Percentiles rank a stretch among this genome's conserved stretches.
These are phyloP conservation scores for Gaertneriomyces semiglobifer DNA, from an alignment of 192 early-diverging fungal species.

Conservation along the genomic window DNA sequence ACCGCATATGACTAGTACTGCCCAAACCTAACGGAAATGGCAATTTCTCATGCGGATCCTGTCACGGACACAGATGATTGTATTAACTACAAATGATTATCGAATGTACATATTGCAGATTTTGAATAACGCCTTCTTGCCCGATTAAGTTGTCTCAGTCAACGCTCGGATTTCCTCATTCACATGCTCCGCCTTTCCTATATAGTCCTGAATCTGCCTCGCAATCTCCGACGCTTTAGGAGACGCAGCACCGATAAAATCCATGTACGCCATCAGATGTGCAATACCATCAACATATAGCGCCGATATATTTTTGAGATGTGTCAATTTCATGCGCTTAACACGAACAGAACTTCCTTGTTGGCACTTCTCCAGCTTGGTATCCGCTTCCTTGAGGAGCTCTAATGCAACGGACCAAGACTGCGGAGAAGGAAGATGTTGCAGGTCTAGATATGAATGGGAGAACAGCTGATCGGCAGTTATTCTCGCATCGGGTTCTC, in stretches of 20 bases:
- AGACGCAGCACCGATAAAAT: constrained; percentile 8
- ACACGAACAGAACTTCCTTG: no score
- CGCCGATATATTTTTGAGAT: background rate
- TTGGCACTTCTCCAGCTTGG: no score
- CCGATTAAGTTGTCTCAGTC: background rate
- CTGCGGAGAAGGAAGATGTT: constrained; percentile 19
- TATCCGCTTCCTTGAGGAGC: constrained; percentile 6
- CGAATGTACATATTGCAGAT: background rate
- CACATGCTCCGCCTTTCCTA: constrained; percentile 18
- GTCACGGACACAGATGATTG: no score
- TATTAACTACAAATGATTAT: no score
- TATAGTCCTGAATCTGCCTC: constrained; percentile 14
- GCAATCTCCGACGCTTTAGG: constrained; percentile 6
- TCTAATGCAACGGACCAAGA: constrained; percentile 15
- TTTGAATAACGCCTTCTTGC: background rate
- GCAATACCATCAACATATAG: constrained; percentile 25
- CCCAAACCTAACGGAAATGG: no score
- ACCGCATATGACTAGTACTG: no score
- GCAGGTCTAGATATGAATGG: constrained; percentile 26
- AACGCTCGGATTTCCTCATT: constrained; percentile 2
- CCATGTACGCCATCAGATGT: constrained; percentile 26
- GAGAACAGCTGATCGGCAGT: constrained; percentile 12
- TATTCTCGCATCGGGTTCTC: constrained; percentile 11
- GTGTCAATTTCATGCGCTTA: no score
- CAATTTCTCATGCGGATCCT: no score